These are phyloP conservation scores for Hirsutella minnesotensis DNA, from an alignment of 2,329 filamentous ascomycete genomes.

Conservation along the genomic window DNA sequence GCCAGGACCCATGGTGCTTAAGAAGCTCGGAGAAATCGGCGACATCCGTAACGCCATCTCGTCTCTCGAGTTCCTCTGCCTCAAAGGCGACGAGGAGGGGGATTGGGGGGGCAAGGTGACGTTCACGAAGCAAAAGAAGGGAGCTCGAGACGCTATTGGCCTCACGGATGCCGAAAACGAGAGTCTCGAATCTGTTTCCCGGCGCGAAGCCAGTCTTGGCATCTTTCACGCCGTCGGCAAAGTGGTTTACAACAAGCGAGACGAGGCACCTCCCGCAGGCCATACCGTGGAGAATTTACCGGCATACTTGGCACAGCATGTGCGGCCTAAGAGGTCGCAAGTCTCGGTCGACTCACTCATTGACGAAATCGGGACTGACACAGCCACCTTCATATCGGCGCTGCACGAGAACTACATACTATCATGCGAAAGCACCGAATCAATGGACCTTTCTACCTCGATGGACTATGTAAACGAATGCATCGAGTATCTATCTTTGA, in stretches of 20 bases:
- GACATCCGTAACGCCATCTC: constrained; percentile 90
- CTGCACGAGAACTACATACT: constrained; percentile 88
- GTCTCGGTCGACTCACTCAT: constrained; percentile 67
- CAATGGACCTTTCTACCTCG: constrained; percentile 43
- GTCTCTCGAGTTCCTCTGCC: constrained; percentile 81
- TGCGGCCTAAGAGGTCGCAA: constrained; percentile 50
- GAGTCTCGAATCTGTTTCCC: constrained; percentile 68
- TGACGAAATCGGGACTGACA: constrained; percentile 87
- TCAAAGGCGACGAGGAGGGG: constrained; percentile 64
- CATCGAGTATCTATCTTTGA: constrained; percentile 75
- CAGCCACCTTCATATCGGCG: constrained; percentile 77
- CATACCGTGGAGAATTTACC: constrained; percentile 44
- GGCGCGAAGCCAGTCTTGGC: constrained; percentile 78
- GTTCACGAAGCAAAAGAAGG: constrained; percentile 57
- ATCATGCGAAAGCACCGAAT: constrained; percentile 56
- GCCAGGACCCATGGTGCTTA: constrained; percentile 68
- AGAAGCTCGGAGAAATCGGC: constrained; percentile 71
- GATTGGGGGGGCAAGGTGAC: constrained; percentile 66
- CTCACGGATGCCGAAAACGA: constrained; percentile 71
- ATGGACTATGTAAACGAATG: constrained; percentile 76
- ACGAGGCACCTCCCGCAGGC: constrained; percentile 34
- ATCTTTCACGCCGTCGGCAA: constrained; percentile 96
- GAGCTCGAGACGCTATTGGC: constrained; percentile 39
- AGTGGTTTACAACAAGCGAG: constrained; percentile 90
- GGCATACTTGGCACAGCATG: constrained; percentile 41